Conservation (phyloP, 352 stramenopile species). For the Phytophthora colocasiae region DNA sequence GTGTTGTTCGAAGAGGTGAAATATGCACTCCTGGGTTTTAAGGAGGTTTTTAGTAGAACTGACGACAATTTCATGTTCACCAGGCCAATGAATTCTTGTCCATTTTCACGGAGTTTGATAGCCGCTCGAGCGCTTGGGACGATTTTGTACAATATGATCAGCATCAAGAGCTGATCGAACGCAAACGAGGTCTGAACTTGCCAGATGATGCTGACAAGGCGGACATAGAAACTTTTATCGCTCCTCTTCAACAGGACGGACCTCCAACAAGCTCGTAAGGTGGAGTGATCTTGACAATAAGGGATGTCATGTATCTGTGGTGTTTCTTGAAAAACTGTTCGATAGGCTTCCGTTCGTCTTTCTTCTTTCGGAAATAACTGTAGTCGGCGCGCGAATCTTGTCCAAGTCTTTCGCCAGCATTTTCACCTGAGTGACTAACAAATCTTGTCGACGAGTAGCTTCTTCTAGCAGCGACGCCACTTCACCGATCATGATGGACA, state of each 20-base stretch:
- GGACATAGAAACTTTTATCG: constrained; percentile 30
- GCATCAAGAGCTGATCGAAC: constrained; percentile 58
- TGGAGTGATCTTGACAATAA: background rate
- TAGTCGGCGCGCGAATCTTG: constrained; percentile 10
- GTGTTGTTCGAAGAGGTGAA: constrained; percentile 76
- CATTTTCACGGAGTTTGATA: constrained; percentile 61
- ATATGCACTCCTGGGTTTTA: background rate
- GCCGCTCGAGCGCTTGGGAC: constrained; percentile 75
- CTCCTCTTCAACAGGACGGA: constrained; percentile 25
- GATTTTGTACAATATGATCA: constrained; percentile 76
- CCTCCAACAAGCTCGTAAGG: constrained; percentile 3
- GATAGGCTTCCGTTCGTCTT: constrained; percentile 11
- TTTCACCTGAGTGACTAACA: constrained; percentile 48
- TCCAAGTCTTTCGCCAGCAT: constrained; percentile 49
- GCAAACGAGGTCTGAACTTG: constrained; percentile 52
- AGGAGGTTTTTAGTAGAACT: background rate
- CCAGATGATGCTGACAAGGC: constrained; percentile 15
- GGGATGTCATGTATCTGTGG: constrained; percentile 2
- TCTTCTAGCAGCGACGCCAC: constrained; percentile 51
- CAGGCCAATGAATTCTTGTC: constrained; percentile 76
- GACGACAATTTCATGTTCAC: constrained; percentile 7
- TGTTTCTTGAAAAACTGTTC: constrained; percentile 2
- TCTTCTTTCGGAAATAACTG: constrained; percentile 6
- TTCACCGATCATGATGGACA: constrained; percentile 56
- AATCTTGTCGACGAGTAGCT: constrained; percentile 52